Base-by-base conservation (phyloP, 176 grass and related monocot genomes). In the Eragrostis curvula region DNA sequence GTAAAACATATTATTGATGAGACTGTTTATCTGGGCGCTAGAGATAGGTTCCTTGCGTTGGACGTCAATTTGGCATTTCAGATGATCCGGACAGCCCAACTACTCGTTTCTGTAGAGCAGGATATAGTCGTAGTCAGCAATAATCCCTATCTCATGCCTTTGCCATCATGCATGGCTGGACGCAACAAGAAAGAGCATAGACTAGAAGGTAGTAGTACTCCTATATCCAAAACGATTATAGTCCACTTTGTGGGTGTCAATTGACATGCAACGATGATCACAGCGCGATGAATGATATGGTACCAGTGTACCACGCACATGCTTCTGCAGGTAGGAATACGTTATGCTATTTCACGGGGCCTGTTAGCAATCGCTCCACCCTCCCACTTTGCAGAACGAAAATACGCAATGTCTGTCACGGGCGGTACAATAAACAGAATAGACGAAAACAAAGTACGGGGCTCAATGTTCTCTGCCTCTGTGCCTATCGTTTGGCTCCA, bases 1-100 rank as follows among this genome's bases (percentile, higher is more conserved):
- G 58, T 20, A 46, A 9, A 53, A 3, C 65, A 51, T 32, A 70
- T 18, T 57, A 27, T 62, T 23, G 53, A 47, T 46, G 28, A 4
- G 18, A 8, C 11, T 7, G 39, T 12, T 30, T 20, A 21, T 25
- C 6, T 46, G 59, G 69, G 41, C 23, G 12, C 7, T 21, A 7
- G 43, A 45, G 8, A 7, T 16, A 11, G 53, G 28, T 32, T 66
- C 29, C 53, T 77, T 76, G 30, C 42, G 32, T 47, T 11, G 39
- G 48, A 59, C 67, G 75, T 68, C 68, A 50, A 24, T 57, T 59
- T 59, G 27, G 81, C 77, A 40, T 42, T 27, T 13, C 50, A 11
- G 44, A 76, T 85, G 82, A 75, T 5, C 25, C 20, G 45, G 71
- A 81, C 77, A 47, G 68, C 64, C 39, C 64, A 85, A 81, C 78